Percentiles rank a stretch among this genome's conserved stretches.
These are phyloP conservation scores for Aspergillus transmontanensis DNA, from an alignment of 2,329 filamentous ascomycete genomes.

Conservation along the genomic window DNA sequence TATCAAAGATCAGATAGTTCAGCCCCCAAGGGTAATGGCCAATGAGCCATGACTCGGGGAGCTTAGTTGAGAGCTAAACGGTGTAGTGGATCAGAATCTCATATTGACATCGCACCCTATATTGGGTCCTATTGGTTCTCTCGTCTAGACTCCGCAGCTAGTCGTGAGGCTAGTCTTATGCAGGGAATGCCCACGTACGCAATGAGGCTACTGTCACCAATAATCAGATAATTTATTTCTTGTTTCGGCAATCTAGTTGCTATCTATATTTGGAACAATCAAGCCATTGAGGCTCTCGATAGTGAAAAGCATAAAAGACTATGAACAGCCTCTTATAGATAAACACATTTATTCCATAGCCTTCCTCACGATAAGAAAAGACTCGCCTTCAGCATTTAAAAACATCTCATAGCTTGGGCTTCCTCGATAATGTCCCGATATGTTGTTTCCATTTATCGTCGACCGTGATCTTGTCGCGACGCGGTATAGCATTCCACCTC, in stretches of 20 bases:
- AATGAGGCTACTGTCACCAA: not conserved
- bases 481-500: not conserved
- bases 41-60: not conserved
- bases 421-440: not conserved
- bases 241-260: not conserved
- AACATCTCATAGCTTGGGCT: not conserved
- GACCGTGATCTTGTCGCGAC: not conserved
- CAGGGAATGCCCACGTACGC: not conserved
- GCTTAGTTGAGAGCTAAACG: not conserved
- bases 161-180: not conserved
- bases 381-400: too few relatives aligned
- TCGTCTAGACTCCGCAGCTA: not conserved
- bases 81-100: not conserved
- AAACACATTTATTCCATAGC: not conserved
- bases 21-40: not conserved
- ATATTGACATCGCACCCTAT: not conserved
- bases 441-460: conserved; percentile 5
- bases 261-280: not conserved
- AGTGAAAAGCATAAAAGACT: not conserved
- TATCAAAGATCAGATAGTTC: not conserved
- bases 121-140: not conserved
- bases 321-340: not conserved
- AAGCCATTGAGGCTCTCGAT: not conserved
- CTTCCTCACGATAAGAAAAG: not conserved
- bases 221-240: not conserved